Base-by-base conservation (phyloP, 352 stramenopile species). In the Peronospora destructor region DNA sequence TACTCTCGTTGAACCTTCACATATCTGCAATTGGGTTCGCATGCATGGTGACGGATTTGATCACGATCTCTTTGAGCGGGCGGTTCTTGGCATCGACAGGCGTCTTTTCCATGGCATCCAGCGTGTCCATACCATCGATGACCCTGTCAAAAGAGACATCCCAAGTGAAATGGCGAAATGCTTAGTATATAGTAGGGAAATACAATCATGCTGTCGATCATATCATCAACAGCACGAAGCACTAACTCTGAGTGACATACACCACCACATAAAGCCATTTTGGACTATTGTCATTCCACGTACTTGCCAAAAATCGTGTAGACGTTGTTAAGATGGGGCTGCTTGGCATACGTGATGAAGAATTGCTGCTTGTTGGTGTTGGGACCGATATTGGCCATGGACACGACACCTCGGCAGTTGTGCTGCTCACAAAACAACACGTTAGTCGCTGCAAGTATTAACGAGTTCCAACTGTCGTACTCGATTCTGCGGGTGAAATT, bases 261-360 rank as follows among this genome's bases (percentile, higher is more conserved):
- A 28, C 49, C 16, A 51, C 33, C 29, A 42, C 26, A 38, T 12
- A 55, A 35, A 53, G 1, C 13, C 4, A 16, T 36, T 14, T 36
- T n/a, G 14, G 7, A 7, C 6, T 14, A 19, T 8, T 39, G 25
- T 5, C 14, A 38, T 53, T 32, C 34, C 36, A 80, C 74, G 35
- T 76, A 92, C 82, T 95, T 89, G 64, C 91, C 96, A 73, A 99
- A 98, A 21, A 98, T 85, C 45, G 92, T 98, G 79, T 98, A 98
- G 16, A 97, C 78, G 69, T 98, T 98, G 75, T 99, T 98, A 34
- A 99, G 73, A 61, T 98, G 95, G 39, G 94, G 88, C 59, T 98
- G 92, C 60, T 91, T 91, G 61, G 91, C 87, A 54, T 97, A 98
- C 35, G 94, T 97, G 61, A 99, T 97, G 71, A 99, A 98, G 61